phyloP scores from a whole-genome alignment of 176 grass and related monocot species.

The Zea luxurians region DNA sequence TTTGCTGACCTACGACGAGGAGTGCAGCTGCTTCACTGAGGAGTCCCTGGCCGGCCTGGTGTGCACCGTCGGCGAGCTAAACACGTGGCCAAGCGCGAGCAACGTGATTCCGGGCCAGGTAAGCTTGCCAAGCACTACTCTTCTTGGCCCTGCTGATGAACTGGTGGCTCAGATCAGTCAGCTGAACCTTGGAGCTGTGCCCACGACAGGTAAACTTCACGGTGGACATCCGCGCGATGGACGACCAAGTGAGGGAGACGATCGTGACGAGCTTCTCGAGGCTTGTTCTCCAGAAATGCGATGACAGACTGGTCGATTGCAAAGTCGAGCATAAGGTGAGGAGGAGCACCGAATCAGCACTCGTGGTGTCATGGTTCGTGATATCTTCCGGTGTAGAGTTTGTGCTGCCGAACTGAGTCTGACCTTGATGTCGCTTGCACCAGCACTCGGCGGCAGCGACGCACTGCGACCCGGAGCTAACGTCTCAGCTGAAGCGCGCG shows the following conservation, averaged over 20 bases:
- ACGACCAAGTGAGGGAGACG: conserved; percentile 69
- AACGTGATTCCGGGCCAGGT: conserved; percentile 96
- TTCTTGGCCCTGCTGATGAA: background rate
- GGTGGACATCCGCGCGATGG: conserved; percentile 79
- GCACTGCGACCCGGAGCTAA: conserved; percentile 62
- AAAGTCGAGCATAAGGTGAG: conserved; percentile 71
- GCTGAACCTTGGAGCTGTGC: background rate
- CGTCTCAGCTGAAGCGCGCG: conserved; percentile 55
- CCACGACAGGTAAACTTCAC: conserved; percentile 78
- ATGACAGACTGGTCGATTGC: conserved; percentile 69
- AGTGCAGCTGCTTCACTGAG: conserved; percentile 58
- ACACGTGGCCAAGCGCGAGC: conserved; percentile 90
- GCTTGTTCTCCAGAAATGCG: conserved; percentile 61
- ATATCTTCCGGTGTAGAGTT: background rate
- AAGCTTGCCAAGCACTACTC: background rate
- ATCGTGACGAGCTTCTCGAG: conserved; percentile 78
- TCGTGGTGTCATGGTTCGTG: background rate
- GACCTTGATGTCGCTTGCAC: background rate
- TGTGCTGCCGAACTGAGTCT: background rate
- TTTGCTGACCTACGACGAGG: conserved; percentile 57
- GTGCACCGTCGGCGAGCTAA: conserved; percentile 89
- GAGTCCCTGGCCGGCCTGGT: conserved; percentile 79
- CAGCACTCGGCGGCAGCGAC: conserved; percentile 79
- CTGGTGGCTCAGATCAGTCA: background rate
- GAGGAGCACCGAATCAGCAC: background rate